Evolutionary conservation across 192 early-diverging fungal genomes (phyloP), one percentile per base, ranked within the genome.

Genomic region (Chytriomyces hyalinus): DNA sequence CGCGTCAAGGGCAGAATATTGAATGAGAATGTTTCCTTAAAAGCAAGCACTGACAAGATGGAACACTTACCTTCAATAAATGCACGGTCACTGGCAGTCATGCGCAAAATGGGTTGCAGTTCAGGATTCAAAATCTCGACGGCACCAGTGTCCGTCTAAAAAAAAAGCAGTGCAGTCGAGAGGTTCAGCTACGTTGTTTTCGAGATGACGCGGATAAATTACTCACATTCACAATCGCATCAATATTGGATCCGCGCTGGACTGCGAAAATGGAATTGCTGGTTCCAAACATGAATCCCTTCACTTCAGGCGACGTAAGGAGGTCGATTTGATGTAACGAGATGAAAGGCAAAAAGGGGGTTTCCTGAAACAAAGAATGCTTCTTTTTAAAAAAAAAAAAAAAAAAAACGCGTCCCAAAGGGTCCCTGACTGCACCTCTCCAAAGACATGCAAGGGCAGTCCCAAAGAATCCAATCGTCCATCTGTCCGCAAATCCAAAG

Each of bases 251-350:
- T 28, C 71, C 71, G 6, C 71, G 20, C 44, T 73, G 71, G 11
- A 73, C 44, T 13, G 71, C 71, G 45, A 73, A 73, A 73, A 73
- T 73, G 2, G 59, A 62, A 62, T 73, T 73, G 60, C 71, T 73
- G 15, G 59, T 73, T 36, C 71, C 71, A 62, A 73, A 73, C 22
- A 62, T 46, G 26, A 36, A 73, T 24, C 13, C 71, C n/a, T 61
- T 13, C 10, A 73, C 49, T 26, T 73, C 71, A 10, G 71, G 71
- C 8, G 24, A 22, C 10, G 71, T 73, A 22, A 73, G 36, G 15
- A 73, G 44, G 45, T 73, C 71, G 20, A 73, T 73, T 62, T 73
- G 71, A 28, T 73, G 71, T 61, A 73, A 73, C 0, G 71, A 73
- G 46, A 73, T 73, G 53, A 47, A 73, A 22, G 71, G 71, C 43